phyloP scores from a whole-genome alignment of 208 protist genomes.

The Leishmania lainsoni region DNA sequence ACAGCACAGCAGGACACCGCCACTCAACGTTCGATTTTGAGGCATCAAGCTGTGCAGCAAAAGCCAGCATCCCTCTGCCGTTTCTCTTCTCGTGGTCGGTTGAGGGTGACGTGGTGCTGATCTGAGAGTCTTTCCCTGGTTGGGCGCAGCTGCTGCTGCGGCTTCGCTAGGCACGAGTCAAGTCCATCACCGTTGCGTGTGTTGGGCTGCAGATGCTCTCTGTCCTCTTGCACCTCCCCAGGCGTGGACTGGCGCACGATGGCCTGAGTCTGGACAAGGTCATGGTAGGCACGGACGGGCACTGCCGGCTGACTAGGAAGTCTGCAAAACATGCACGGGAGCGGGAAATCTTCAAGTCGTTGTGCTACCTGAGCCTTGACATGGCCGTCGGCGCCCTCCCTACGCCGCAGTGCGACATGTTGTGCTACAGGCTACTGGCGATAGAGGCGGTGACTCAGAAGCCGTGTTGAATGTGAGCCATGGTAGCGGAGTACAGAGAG shows the following conservation, averaged over 20 bases:
- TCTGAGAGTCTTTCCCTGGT: conserved; percentile 46
- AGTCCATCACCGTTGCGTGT: conserved; percentile 31
- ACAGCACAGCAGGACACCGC: background rate
- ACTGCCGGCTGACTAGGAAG: conserved; percentile 64
- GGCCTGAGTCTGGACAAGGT: conserved; percentile 70
- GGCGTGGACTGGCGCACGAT: conserved; percentile 55
- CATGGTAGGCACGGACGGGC: conserved; percentile 55
- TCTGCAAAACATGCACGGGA: conserved; percentile 13
- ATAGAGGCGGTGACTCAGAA: conserved; percentile 46
- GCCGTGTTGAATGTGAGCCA: conserved; percentile 41
- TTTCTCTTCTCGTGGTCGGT: conserved; percentile 8
- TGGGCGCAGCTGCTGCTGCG: conserved; percentile 36
- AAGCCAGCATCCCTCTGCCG: conserved; percentile 4
- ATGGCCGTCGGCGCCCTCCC: conserved; percentile 46
- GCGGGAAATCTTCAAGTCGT: conserved; percentile 29
- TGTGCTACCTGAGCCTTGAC: conserved; percentile 74
- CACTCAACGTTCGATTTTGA: background rate
- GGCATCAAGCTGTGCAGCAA: conserved; percentile 10
- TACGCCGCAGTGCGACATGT: conserved; percentile 61
- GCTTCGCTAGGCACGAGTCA: conserved; percentile 23
- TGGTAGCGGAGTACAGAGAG: background rate
- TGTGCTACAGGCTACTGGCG: conserved; percentile 59
- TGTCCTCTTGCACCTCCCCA: conserved; percentile 62
- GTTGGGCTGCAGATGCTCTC: conserved; percentile 56
- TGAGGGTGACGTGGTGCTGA: conserved; percentile 17